Evolutionary conservation across 495 filamentous ascomycete genomes (phyloP), one percentile per base, ranked within the genome.

Genomic region (Penicillium parvum): DNA sequence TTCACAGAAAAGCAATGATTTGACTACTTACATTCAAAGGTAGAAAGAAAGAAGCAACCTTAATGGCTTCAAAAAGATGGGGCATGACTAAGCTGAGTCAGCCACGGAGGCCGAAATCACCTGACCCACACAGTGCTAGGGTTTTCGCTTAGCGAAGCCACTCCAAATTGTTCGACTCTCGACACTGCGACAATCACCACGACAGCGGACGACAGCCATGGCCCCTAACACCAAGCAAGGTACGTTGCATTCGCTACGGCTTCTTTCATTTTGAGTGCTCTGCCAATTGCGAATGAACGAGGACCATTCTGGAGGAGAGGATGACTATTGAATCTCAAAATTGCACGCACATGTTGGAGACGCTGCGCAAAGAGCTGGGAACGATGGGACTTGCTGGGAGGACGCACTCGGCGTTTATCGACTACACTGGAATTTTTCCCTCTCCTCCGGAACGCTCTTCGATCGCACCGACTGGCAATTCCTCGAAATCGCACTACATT

Each of bases 221-320:
- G 81, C 81, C 64, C 85, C 85, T 62, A 83, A 85, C 66, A 75
- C 69, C 57, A 84, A 84, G 78, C 83, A 85, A 79, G 81, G 84
- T 88, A 79, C 63, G 69, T 63, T 46, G 27, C 29, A 44, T 42
- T 47, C 22, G 34, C 40, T 52, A 38, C 50, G 46, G 28, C 22
- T 32, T 20, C 23, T 42, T 43, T 36, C 29, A 39, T 49, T 40
- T 19, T 47, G 36, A 48, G 32, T 37, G 25, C 41, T 37, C 37
- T 57, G 47, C 40, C 53, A 45, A 49, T 42, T 81, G 69, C 50
- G 43, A 43, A 49, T 32, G 42, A 43, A 25, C 32, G 40, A 40
- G 45, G 37, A 32, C 25, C 40, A 39, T 47, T 44, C 40, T 12
- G 47, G 43, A 47, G 38, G 16, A 35, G n/a, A 34, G 28, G 34